Evolutionary conservation across 2,329 filamentous ascomycete species (phyloP), one percentile per base, ranked within the genome.

Genomic region (Fusarium lateritium): DNA sequence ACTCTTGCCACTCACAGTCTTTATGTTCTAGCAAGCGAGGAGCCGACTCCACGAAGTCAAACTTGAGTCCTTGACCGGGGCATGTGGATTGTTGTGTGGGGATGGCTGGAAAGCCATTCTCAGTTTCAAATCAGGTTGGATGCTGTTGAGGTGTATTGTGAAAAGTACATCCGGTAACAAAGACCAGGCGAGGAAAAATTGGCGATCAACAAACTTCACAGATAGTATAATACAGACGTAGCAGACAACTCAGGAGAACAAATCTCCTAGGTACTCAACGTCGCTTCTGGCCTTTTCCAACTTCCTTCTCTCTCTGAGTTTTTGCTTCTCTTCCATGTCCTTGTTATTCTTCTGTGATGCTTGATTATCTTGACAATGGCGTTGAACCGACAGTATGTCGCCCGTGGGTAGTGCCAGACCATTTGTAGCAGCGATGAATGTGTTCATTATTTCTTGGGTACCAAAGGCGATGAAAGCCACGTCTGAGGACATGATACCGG

Each of bases 381-480:
- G 34, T 28, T 47, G 17, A 13, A 54, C 43, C 4, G 36, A 54
- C 14, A 69, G 40, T 19, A 36, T 43, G 39, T 57, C 55, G 21
- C 62, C 67, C 3, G 39, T 51, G 6, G 40, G 15, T 2, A 61
- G 26, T 39, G 31, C 36, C 14, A 39, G 15, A 36, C 44, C 62
- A 58, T 64, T 8, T 2, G 39, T 28, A 42, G 26, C 10, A 5
- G 17, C 4, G 4, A 67, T 31, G 9, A 70, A 69, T 2, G 21
- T 4, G 24, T 55, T 21, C 15, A 66, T 33, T 10, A 40, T 10
- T 1, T 55, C 55, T 52, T 52, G 33, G 19, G n/a, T 58, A 17
- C 17, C n/a, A 17, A 70, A 66, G 6, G 56, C 33, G 44, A 64
- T 7, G 21, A 24, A 64, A 9, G 44, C 62, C 6, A 31, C 7